Conservation (phyloP, 1,284 basidiomycete genomes). For the Leccinum griseonigrum region DNA sequence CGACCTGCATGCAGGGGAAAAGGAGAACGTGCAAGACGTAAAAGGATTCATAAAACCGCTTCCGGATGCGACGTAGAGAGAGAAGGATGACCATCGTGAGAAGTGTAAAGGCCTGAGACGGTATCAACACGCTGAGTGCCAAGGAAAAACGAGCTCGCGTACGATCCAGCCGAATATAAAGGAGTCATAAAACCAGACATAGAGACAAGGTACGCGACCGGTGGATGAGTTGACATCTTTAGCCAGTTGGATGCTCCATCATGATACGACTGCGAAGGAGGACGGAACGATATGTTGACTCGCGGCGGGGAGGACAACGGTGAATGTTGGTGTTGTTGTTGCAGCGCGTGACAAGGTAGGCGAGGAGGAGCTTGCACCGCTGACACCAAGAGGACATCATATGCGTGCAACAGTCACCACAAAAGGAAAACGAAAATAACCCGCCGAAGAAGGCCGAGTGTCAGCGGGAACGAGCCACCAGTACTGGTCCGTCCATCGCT, state of each 20-base stretch:
- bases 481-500: neutral
- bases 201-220: conserved; percentile 55
- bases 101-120: conserved; percentile 61
- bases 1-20: conserved; percentile 59
- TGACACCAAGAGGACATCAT: neutral
- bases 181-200: conserved; percentile 64
- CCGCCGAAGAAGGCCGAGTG: conserved; percentile 6
- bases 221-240: conserved; percentile 49
- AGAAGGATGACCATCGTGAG: conserved; percentile 67
- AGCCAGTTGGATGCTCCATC: conserved; percentile 73
- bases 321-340: neutral
- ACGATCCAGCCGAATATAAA: conserved; percentile 78
- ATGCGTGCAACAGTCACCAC: neutral
- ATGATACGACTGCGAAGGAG: neutral
- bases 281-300: conserved; percentile 16
- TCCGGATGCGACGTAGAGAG: conserved; percentile 64
- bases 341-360: neutral
- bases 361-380: neutral
- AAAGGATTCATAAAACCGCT: conserved; percentile 73
- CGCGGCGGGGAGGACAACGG: conserved; percentile 8
- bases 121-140: conserved; percentile 13
- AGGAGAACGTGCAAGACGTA: conserved; percentile 71
- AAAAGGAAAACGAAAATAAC: neutral
- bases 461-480: neutral
- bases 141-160: conserved; percentile 30